These are phyloP conservation scores for Austroboletus novae-zelandiae DNA, from an alignment of 1,284 basidiomycete genomes.

Conservation along the genomic window DNA sequence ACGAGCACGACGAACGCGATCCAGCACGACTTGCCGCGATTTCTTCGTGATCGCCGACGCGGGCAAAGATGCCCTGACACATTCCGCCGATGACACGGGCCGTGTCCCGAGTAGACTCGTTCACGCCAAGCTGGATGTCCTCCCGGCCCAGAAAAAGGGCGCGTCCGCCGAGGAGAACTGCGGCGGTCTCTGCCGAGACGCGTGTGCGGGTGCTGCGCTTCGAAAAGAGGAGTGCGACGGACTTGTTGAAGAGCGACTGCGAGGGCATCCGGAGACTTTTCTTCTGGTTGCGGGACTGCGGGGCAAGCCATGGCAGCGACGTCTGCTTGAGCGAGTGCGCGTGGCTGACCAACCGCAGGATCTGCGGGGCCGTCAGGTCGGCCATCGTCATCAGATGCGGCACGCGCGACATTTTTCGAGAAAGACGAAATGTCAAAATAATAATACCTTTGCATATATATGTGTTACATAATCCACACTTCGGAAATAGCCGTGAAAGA, in stretches of 20 bases:
- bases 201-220: conserved; percentile 95
- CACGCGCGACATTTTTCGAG: conserved; percentile 33
- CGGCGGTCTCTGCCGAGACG: conserved; percentile 83
- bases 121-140: conserved; percentile 96
- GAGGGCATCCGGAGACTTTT: conserved; percentile 55
- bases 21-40: conserved; percentile 67
- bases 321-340: conserved; percentile 62
- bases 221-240: conserved; percentile 87
- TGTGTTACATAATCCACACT: conserved; percentile 17
- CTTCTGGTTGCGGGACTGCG: conserved; percentile 38
- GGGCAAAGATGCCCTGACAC: conserved; percentile 97
- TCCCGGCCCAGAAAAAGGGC: conserved; percentile 88
- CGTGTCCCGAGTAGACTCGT: conserved; percentile 85
- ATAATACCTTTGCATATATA: not conserved
- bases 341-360: conserved; percentile 60
- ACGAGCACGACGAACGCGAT: not conserved
- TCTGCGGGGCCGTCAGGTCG: conserved; percentile 74
- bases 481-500: conserved; percentile 16
- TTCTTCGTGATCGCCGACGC: conserved; percentile 89
- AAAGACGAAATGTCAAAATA: too few relatives aligned
- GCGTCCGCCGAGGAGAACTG: conserved; percentile 79
- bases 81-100: conserved; percentile 90
- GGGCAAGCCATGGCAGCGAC: conserved; percentile 58
- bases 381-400: conserved; percentile 85
- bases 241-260: conserved; percentile 74